phyloP scores from a whole-genome alignment of 768 basidiomycete genomes.

The Suillus americanus region DNA sequence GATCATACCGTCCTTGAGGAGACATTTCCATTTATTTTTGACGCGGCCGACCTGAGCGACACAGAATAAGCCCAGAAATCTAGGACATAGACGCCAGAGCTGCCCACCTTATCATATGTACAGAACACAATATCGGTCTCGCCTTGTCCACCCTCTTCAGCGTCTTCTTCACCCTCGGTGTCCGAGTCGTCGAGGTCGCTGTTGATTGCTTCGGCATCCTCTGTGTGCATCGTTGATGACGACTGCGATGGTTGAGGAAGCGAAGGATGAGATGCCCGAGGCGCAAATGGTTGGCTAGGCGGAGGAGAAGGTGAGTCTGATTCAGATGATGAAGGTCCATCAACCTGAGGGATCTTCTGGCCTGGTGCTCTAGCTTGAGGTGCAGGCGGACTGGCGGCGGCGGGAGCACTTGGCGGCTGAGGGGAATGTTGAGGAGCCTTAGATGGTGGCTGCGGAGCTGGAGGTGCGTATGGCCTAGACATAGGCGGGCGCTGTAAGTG shows the following conservation, averaged over 20 bases:
- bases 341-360: constrained; percentile 69
- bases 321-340: constrained; percentile 69
- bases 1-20: constrained; percentile 96
- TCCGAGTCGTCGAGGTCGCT: constrained; percentile 97
- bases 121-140: constrained; percentile 96
- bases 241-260: constrained; percentile 59
- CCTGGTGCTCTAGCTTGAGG: not conserved
- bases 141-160: constrained; percentile 69
- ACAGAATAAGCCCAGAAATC: constrained; percentile 4
- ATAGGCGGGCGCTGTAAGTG: constrained; percentile 24
- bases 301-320: constrained; percentile 73
- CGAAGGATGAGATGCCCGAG: constrained; percentile 72
- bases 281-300: constrained; percentile 59
- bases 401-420: constrained; percentile 18
- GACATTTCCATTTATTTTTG: constrained; percentile 99
- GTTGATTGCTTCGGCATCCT: constrained; percentile 86
- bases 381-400: constrained; percentile 10
- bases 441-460: constrained; percentile 17
- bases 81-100: not conserved
- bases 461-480: constrained; percentile 25
- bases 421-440: constrained; percentile 15
- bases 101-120: constrained; percentile 91
- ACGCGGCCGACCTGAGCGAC: constrained; percentile 86
- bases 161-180: constrained; percentile 81
- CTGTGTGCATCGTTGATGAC: constrained; percentile 36